Percentiles rank a stretch among this genome's conserved stretches.
These are phyloP conservation scores for Brassica napus DNA, from an alignment of 345 rosid genomes.

Conservation along the genomic window Da-Ae NC_063442.1:43053501-43054000, in stretches of 20 bases:
- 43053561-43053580: slow-evolving; percentile 98
- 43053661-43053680: too few relatives aligned
- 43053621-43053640: not conserved
- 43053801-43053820: not conserved
- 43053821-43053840: slow-evolving; percentile 25
- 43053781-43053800: not conserved
- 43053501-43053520: slow-evolving; percentile 28
- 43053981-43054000: too few relatives aligned
- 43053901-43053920: slow-evolving; percentile 84
- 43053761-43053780: not conserved
- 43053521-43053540: not conserved
- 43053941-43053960: slow-evolving; percentile 91
- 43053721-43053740: not conserved
- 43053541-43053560: slow-evolving; percentile 88
- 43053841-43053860: slow-evolving; percentile 98
- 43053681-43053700: not conserved
- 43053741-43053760: too few relatives aligned
- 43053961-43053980: slow-evolving; percentile 89
- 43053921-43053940: slow-evolving; percentile 86
- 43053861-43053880: slow-evolving; percentile 97
- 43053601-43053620: not conserved
- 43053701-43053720: not conserved
- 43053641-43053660: not conserved
- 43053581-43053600: slow-evolving; percentile 72
- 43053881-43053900: slow-evolving; percentile 97